Evolutionary conservation across 495 filamentous ascomycete species (phyloP), one percentile per base, ranked within the genome.

Genomic region (Physcia stellaris): DNA sequence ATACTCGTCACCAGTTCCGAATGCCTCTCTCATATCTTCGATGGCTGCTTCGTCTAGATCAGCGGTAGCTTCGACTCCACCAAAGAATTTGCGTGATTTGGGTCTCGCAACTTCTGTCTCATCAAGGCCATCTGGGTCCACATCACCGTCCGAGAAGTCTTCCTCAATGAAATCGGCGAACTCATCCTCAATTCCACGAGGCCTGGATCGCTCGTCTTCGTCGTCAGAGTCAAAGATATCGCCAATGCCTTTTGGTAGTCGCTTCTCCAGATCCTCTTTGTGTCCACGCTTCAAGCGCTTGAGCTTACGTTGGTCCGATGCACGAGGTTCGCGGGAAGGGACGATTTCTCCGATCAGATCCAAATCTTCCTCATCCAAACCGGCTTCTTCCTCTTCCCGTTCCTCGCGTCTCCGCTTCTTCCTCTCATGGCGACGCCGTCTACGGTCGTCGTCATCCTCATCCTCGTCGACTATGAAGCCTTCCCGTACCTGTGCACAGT

Each of bases 161-260:
- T 94, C 84, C 50, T 95, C 88, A 51, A 98, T 98, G 61, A 98
- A 98, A 53, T 86, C 90, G 37, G 82, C 90, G 51, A 96, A 86
- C 52, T 98, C 90, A 53, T 94, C 83, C 18, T 71, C 73, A 32
- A 72, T 58, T n/a, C 63, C 59, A 55, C 62, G 65, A 53, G 51
- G 70, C 57, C 50, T 68, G 58, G 24, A 58, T 13, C 61, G 62
- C 32, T 68, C 71, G 23, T 93, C 88, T 37, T 98, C 90, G 26
- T 98, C 90, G 41, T 96, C 90, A 3, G 83, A 87, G 37, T 66
- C 64, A 57, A 98, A 98, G 35, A 98, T 95, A 37, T 88, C 77
- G 31, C 83, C 75, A 12, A 95, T 71, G 13, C 75, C 85, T 42
- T 79, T 80, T 37, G 74, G 68, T 41, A 74, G 67, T 39, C 64